phyloP scores from a whole-genome alignment of 345 rosid species.

The Conringia planisiliqua region DNA sequence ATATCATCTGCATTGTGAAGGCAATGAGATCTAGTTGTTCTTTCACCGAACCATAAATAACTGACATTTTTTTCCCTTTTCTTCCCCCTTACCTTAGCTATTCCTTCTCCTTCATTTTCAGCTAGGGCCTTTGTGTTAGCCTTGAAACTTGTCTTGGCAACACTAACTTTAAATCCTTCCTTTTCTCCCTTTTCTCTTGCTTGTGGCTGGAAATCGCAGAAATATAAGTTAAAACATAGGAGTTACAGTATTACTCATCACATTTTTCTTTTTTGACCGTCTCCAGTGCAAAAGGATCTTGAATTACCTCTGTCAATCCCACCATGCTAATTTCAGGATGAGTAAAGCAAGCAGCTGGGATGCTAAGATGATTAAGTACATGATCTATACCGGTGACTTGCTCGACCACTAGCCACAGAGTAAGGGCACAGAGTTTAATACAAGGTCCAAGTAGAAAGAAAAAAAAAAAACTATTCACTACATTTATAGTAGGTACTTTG shows the following conservation, averaged over 20 bases:
- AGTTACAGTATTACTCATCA: background rate
- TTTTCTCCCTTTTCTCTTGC: slow-evolving; percentile 90
- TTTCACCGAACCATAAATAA: slow-evolving; percentile 8
- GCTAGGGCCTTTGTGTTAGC: slow-evolving; percentile 99
- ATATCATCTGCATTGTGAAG: slow-evolving; percentile 67
- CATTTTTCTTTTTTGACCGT: background rate
- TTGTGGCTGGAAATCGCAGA: slow-evolving; percentile 63
- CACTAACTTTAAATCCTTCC: slow-evolving; percentile 87
- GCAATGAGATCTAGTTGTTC: slow-evolving; percentile 7
- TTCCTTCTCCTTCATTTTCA: slow-evolving; percentile 97
- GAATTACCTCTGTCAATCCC: slow-evolving; percentile 88
- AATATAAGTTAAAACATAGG: background rate
- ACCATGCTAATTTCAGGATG: slow-evolving; percentile 99
- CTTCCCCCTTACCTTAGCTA: slow-evolving; percentile 68
- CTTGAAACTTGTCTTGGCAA: slow-evolving; percentile 95
- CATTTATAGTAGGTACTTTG: background rate
- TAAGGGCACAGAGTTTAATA: slow-evolving; percentile 15
- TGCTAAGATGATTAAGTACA: slow-evolving; percentile 86
- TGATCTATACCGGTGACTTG: slow-evolving; percentile 91
- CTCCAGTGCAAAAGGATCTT: background rate
- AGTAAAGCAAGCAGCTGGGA: slow-evolving; percentile 99
- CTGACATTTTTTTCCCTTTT: background rate
- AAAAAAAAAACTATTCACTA: background rate
- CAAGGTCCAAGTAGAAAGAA: background rate
- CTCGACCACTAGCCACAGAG: slow-evolving; percentile 72